Evolutionary conservation across 73 alveolate species (phyloP).

Genomic region (Tetrahymena malaccensis): DNA sequence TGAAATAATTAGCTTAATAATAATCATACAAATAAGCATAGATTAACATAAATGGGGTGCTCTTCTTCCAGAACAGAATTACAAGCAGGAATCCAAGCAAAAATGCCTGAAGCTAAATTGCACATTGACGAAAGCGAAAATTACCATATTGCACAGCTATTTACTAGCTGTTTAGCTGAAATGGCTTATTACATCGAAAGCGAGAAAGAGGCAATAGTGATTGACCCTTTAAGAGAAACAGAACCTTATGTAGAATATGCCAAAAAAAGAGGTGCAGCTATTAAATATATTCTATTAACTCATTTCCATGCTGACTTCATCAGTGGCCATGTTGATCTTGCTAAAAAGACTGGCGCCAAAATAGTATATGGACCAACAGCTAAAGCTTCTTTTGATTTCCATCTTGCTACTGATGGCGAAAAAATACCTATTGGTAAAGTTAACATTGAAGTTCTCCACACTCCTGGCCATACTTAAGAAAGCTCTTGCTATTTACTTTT

Average conservation of each 20-base stretch:
- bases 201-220: conserved; percentile 33
- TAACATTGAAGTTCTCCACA: conserved; percentile 32
- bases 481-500: conserved; percentile 47
- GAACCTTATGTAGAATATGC: conserved; percentile 28
- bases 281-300: conserved; percentile 36
- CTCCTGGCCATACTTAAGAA: conserved; percentile 70
- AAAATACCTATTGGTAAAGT: background rate
- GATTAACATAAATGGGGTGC: background rate
- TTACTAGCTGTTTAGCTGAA: conserved; percentile 31
- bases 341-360: conserved; percentile 40
- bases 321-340: conserved; percentile 36
- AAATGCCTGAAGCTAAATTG: background rate
- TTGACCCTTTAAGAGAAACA: conserved; percentile 45
- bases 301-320: conserved; percentile 48
- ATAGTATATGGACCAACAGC: conserved; percentile 34
- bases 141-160: background rate
- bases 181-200: conserved; percentile 42
- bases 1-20: background rate
- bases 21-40: background rate
- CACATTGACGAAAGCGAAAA: background rate
- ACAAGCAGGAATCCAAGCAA: background rate
- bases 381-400: conserved; percentile 2
- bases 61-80: background rate
- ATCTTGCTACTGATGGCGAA: conserved; percentile 12
- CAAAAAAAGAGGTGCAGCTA: background rate